A percentile compares a stretch with the other conserved stretches of the same genome.
Evolutionary conservation across 169 alveolate species (phyloP).

Genomic region (Plasmodium gaboni): DNA sequence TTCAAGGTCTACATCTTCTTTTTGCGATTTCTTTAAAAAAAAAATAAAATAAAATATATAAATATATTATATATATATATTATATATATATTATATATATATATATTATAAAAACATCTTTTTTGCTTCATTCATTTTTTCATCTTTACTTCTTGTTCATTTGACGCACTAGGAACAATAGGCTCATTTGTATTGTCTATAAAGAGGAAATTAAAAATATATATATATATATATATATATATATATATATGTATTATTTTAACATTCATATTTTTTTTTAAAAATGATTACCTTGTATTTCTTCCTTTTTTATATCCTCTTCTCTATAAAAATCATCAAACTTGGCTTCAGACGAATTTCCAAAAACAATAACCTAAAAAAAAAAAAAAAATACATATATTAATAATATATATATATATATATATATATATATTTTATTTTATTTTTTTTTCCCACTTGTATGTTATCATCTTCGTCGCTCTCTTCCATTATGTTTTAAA

Average conservation of each 20-base stretch:
- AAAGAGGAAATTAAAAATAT: neutral
- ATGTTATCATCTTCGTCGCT: slow-evolving; percentile 61
- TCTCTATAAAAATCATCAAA: slow-evolving; percentile 67
- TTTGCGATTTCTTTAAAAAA: slow-evolving; percentile 10
- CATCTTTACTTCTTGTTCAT: slow-evolving; percentile 21
- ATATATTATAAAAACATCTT: no score
- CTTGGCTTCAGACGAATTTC: slow-evolving; percentile 68
- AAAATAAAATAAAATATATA: neutral
- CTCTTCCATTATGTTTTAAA: slow-evolving; percentile 37
- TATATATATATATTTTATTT: neutral
- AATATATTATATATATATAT: no score
- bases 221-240: neutral
- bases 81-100: no score
- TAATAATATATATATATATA: neutral
- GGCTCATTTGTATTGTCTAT: no score
- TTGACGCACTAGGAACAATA: neutral
- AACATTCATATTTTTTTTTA: neutral
- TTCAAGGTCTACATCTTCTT: slow-evolving; percentile 36
- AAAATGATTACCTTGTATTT: slow-evolving; percentile 1
- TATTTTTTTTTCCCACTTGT: slow-evolving; percentile 18
- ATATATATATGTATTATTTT: neutral
- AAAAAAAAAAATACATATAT: neutral
- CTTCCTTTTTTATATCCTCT: slow-evolving; percentile 16
- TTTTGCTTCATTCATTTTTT: neutral
- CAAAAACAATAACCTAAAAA: slow-evolving; percentile 60